Base-by-base conservation (phyloP, 441 rosid genomes). In the Manihot esculenta region DNA sequence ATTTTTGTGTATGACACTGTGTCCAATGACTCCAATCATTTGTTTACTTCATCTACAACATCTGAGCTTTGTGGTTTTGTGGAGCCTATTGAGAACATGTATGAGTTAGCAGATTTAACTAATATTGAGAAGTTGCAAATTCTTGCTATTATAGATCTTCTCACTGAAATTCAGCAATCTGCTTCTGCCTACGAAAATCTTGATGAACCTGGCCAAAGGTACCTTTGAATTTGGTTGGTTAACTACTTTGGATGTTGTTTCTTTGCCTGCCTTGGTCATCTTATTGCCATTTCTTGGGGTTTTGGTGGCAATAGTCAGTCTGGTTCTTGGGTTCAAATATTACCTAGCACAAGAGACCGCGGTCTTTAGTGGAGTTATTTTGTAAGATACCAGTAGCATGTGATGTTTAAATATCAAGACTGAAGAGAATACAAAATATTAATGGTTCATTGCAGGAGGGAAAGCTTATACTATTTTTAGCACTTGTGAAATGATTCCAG, bases 201-300 rank as follows among this genome's bases (percentile, higher is more conserved):
- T 72, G 99, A 94, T 80, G 97, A 84, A 73, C 83, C 91, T 70
- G 99, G 98, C 72, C 85, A 79, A 85, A 89, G 99, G 99, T 94
- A 85, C 73, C 55, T 71, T 54, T 67, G 33, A 9, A 57, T 51
- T 67, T 70, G 51, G 72, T 72, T 66, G 61, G 26, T 35, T 66
- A 42, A 8, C 10, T 63, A 55, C 38, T 65, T 70, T 69, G 33
- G 70, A 18, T 55, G 45, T 18, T 68, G 54, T 23, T 53, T 66
- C 35, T 60, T 18, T 64, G 13, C 35, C 21, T 67, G 41, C 49
- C 41, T 56, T 56, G 12, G 6, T 33, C 18, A 3, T 70, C 51
- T 57, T 27, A n/a, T 54, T 7, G 3, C 38, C 38, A n/a, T n/a
- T 53, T 70, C 17, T 58, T 66, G 18, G 58, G 47, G 1, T 61